A percentile compares a stretch with the other conserved stretches of the same genome.
phyloP scores from a whole-genome alignment of 345 rosid genomes.

The Arabidopsis arenosa region DNA sequence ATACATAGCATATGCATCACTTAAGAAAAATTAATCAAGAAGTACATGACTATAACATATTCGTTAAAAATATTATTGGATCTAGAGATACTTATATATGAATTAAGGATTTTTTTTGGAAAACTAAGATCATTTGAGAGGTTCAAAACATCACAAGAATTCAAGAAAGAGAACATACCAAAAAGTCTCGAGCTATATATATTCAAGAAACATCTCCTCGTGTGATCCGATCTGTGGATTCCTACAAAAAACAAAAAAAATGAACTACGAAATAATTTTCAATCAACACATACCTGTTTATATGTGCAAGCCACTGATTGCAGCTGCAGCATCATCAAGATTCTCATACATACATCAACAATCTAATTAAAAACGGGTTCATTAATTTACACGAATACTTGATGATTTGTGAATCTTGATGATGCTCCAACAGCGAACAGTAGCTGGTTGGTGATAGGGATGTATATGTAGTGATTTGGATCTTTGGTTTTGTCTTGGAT shows the following conservation, averaged over 20 bases:
- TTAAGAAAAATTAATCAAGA: background rate
- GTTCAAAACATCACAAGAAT: background rate
- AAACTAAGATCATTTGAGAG: background rate
- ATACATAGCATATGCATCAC: background rate
- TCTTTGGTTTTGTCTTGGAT: conserved; percentile 12
- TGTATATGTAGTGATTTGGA: conserved; percentile 9
- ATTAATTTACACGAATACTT: conserved; percentile 14
- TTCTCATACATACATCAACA: conserved; percentile 56
- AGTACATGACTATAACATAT: background rate
- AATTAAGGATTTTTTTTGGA: background rate
- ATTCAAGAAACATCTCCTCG: background rate
- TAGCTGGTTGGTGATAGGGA: conserved; percentile 50
- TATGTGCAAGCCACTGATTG: conserved; percentile 60
- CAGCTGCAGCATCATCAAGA: conserved; percentile 99
- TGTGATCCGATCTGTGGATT: conserved; percentile 31
- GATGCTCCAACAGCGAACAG: conserved; percentile 84
- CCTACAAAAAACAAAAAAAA: background rate
- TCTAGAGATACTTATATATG: background rate
- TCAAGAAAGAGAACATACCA: conserved; percentile 25
- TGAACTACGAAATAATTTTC: background rate
- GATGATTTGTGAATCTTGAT: conserved; percentile 82
- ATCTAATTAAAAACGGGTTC: conserved; percentile 13
- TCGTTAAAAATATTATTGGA: background rate
- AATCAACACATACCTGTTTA: conserved; percentile 19
- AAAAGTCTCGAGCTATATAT: background rate